Percentiles rank a stretch among this genome's conserved stretches.
Conservation (phyloP, 108 stramenopile genomes). For the Skeletonema grethae region DNA sequence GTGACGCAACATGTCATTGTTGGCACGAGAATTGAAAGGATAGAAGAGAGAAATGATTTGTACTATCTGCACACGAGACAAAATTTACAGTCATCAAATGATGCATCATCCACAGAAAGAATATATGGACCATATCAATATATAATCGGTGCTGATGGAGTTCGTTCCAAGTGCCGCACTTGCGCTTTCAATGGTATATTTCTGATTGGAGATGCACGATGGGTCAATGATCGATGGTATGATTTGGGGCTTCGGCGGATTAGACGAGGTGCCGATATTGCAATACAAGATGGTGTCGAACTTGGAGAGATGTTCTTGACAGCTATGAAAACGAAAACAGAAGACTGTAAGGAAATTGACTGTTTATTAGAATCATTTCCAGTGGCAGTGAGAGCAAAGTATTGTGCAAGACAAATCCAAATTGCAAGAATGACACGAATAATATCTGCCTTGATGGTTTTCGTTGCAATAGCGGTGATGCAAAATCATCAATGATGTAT, state of each 20-base stretch:
- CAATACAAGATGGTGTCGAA: slow-evolving; percentile 35
- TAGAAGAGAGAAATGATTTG: slow-evolving; percentile 5
- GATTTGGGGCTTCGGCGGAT: slow-evolving; percentile 36
- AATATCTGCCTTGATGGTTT: neutral
- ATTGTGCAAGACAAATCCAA: neutral
- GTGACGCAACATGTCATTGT: slow-evolving; percentile 9
- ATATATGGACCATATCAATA: slow-evolving; percentile 31
- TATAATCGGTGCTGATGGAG: slow-evolving; percentile 43
- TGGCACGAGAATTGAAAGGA: neutral
- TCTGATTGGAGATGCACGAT: slow-evolving; percentile 46
- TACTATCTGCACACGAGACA: slow-evolving; percentile 13
- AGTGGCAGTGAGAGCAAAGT: neutral
- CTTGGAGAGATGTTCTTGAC: slow-evolving; percentile 10
- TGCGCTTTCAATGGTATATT: slow-evolving; percentile 14
- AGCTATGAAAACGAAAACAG: neutral
- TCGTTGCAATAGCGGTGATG: neutral
- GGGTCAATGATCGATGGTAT: slow-evolving; percentile 46
- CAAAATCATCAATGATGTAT: neutral
- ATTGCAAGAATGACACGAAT: slow-evolving; percentile 1
- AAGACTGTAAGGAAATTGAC: neutral
- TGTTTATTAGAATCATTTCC: neutral
- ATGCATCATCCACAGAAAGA: neutral
- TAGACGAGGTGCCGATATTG: slow-evolving; percentile 38
- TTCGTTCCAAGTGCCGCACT: slow-evolving; percentile 15
- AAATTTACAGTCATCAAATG: neutral